Evolutionary conservation across 2,329 filamentous ascomycete genomes (phyloP).

Genomic region (Fusarium transvaalense): DNA sequence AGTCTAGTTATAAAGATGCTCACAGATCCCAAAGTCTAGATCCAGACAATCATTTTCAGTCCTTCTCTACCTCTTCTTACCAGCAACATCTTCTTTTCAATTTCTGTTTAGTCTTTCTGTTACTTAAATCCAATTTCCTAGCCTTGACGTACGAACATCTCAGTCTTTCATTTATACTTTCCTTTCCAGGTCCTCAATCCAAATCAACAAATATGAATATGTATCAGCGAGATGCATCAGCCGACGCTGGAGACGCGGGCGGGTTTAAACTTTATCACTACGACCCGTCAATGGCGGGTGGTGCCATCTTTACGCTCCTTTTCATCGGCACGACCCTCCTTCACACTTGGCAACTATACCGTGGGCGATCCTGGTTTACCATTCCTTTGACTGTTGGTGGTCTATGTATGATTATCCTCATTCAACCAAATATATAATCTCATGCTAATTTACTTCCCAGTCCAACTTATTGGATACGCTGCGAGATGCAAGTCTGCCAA

Average conservation of each 20-base stretch:
- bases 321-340: neutral
- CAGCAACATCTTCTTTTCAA: too few species aligned
- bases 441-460: accelerated
- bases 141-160: accelerated
- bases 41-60: neutral
- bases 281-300: conserved; percentile 1
- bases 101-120: neutral
- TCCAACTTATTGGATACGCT: conserved; percentile 7
- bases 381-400: conserved; percentile 1
- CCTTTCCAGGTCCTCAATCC: accelerated
- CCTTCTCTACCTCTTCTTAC: too few species aligned
- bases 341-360: conserved; percentile 4
- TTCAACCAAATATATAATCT: neutral
- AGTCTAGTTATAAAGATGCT: neutral
- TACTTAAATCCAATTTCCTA: neutral
- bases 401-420: neutral
- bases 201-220: neutral
- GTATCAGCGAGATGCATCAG: neutral
- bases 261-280: conserved; percentile 5
- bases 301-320: conserved; percentile 1
- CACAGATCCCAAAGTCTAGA: too few species aligned
- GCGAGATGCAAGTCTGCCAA: conserved; percentile 11
- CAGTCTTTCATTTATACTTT: neutral
- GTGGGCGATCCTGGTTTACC: conserved; percentile 7
- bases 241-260: neutral